A percentile compares a stretch with the other conserved stretches of the same genome.
Conservation (phyloP, 164 flowering plant genomes). For the Magnolia changhungtana region DNA sequence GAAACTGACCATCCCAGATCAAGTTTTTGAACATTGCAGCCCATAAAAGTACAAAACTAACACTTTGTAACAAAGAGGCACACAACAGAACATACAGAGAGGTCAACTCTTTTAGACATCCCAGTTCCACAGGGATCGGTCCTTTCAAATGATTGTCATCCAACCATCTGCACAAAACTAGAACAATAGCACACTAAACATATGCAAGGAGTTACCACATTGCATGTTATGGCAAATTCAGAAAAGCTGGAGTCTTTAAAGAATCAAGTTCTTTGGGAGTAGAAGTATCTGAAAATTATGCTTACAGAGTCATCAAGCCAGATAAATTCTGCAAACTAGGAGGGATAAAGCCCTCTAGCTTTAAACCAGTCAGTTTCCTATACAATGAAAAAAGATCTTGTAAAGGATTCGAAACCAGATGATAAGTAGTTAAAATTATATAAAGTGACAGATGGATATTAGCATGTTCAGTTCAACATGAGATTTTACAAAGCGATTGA, state of each 20-base stretch:
- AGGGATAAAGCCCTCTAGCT: not conserved
- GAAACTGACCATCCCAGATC: not conserved
- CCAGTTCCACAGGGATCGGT: not conserved
- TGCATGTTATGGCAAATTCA: not conserved
- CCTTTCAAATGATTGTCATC: not conserved
- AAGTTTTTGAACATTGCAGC: not conserved
- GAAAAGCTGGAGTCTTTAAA: not conserved
- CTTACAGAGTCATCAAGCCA: constrained; percentile 2
- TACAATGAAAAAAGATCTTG: not conserved
- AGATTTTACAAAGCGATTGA: no score
- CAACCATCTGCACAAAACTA: not conserved
- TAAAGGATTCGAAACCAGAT: not conserved
- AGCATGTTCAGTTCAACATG: no score
- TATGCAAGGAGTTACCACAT: not conserved
- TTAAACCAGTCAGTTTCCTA: not conserved
- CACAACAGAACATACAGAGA: not conserved
- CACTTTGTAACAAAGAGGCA: not conserved
- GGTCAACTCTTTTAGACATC: not conserved
- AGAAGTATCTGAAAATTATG: not conserved
- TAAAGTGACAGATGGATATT: no score
- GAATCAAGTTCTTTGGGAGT: not conserved
- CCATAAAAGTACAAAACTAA: not conserved
- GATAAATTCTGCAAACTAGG: not conserved
- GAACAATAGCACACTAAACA: not conserved
- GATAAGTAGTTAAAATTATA: not conserved